These are phyloP conservation scores for Penicillium griseofulvum DNA, from an alignment of 2,329 filamentous ascomycete genomes.

Conservation along the genomic window DNA sequence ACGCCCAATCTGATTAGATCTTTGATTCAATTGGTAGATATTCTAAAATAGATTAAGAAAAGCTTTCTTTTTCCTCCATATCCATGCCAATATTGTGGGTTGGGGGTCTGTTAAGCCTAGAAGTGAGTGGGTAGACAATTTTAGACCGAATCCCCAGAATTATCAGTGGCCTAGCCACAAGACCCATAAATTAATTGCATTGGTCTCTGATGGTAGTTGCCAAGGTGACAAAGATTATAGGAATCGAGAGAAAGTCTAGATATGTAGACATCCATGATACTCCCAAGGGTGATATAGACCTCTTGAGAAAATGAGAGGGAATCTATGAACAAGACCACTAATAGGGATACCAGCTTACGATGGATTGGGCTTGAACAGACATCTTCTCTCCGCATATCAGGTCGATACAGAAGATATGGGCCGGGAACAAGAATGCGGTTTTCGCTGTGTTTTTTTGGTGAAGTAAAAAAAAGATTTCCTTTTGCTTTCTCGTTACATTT, in stretches of 20 bases:
- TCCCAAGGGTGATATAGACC: neutral
- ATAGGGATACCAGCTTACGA: neutral
- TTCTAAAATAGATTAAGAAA: neutral
- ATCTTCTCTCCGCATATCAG: neutral
- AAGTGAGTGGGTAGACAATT: constrained; percentile 2
- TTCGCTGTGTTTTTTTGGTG: constrained; percentile 19
- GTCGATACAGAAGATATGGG: neutral
- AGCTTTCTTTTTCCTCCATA: neutral
- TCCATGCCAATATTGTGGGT: neutral
- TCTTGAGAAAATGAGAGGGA: neutral
- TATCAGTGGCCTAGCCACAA: neutral
- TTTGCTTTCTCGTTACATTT: constrained; percentile 29
- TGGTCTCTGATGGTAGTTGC: neutral
- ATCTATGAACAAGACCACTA: neutral
- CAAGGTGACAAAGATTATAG: neutral
- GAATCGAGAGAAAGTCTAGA: neutral
- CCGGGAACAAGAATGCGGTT: neutral
- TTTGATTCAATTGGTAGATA: neutral
- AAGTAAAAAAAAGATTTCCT: constrained; percentile 27
- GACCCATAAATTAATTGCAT: constrained; percentile 8
- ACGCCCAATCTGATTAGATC: neutral
- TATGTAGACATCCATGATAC: neutral
- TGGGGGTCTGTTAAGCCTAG: neutral
- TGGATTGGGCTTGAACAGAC: neutral
- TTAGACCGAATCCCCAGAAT: constrained; percentile 1